Conservation (phyloP, 2,329 filamentous ascomycete genomes). For the Graphium sp. region DNA sequence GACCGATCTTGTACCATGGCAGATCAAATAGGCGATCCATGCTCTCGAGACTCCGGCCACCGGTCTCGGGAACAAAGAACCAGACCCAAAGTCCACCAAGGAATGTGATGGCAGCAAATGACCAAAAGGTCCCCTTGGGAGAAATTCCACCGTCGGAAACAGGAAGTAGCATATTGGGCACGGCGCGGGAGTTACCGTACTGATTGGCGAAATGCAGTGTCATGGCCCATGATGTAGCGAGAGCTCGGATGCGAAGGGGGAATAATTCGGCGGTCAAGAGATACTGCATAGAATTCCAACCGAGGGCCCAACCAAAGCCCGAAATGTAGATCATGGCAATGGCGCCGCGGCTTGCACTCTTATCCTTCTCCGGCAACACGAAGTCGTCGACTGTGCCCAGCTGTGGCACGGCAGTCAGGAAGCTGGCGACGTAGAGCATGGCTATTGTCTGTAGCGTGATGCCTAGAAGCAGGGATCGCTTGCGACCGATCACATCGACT, state of each 20-base stretch:
- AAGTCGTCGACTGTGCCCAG: conserved; percentile 31
- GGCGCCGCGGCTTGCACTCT: conserved; percentile 44
- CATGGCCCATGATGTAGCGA: conserved; percentile 59
- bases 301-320: conserved; percentile 52
- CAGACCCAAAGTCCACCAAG: conserved; percentile 54
- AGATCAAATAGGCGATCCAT: conserved; percentile 59
- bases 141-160: conserved; percentile 26
- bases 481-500: conserved; percentile 64
- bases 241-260: conserved; percentile 54
- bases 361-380: conserved; percentile 26
- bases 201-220: conserved; percentile 66
- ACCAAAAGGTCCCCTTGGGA: conserved; percentile 58
- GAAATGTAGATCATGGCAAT: conserved; percentile 59
- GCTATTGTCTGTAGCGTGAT: conserved; percentile 42
- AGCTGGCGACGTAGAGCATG: conserved; percentile 46
- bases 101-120: conserved; percentile 52
- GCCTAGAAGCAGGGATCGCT: conserved; percentile 43
- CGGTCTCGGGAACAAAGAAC: conserved; percentile 58
- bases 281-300: conserved; percentile 67
- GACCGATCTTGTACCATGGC: conserved; percentile 60
- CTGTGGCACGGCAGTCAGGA: conserved; percentile 44
- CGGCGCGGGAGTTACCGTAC: conserved; percentile 60
- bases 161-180: conserved; percentile 55
- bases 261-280: conserved; percentile 65
- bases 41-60: conserved; percentile 45